A percentile compares a stretch with the other conserved stretches of the same genome.
Conservation (phyloP, 306 rosid genomes). For the Astragalus membranaceus region DNA sequence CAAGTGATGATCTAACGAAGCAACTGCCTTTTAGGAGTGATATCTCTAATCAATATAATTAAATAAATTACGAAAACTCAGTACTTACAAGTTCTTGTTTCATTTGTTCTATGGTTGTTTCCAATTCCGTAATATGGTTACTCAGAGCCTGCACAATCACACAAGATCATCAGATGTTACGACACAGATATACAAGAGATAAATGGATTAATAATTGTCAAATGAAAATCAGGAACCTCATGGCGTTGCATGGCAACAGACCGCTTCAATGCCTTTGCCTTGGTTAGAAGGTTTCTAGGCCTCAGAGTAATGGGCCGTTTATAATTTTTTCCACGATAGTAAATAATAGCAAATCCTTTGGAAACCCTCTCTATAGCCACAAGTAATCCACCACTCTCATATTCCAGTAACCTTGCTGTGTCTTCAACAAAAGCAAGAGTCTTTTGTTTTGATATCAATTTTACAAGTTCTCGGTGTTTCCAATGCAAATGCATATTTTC, state of each 20-base stretch:
- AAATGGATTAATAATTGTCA: constrained; percentile 10
- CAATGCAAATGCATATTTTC: constrained; percentile 99
- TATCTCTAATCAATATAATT: neutral
- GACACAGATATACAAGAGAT: neutral
- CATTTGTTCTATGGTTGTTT: constrained; percentile 68
- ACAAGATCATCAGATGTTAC: constrained; percentile 26
- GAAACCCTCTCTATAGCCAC: constrained; percentile 91
- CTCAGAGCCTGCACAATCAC: constrained; percentile 78
- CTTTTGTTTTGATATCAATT: constrained; percentile 82
- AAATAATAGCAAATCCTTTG: constrained; percentile 77
- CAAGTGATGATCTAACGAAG: neutral
- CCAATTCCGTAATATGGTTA: constrained; percentile 85
- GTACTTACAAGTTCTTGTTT: constrained; percentile 71
- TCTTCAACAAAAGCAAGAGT: constrained; percentile 95
- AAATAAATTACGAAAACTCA: neutral
- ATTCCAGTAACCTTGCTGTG: constrained; percentile 89
- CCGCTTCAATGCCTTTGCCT: constrained; percentile 92
- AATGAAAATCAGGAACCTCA: constrained; percentile 47
- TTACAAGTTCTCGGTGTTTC: constrained; percentile 96
- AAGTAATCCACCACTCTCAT: constrained; percentile 92
- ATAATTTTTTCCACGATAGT: constrained; percentile 97
- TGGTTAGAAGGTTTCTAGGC: constrained; percentile 90
- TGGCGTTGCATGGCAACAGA: constrained; percentile 98
- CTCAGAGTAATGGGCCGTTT: constrained; percentile 78
- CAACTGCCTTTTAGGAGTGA: neutral